A percentile compares a stretch with the other conserved stretches of the same genome.
Conservation (phyloP, 371 early-diverging fungal genomes). For the Lichtheimia ornata region DNA sequence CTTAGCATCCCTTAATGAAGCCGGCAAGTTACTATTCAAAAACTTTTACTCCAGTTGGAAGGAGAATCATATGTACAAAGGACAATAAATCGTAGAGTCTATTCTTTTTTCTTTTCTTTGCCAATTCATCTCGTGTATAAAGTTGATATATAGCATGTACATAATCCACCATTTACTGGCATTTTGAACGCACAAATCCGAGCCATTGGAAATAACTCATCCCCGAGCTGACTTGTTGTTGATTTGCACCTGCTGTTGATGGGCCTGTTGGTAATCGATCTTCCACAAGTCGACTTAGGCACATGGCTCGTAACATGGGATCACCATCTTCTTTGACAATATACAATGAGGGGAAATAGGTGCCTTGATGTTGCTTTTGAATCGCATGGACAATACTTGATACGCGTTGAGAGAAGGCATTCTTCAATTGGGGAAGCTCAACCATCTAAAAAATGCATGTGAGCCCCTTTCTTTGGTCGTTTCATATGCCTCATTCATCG, state of each 20-base stretch:
- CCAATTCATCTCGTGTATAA: background rate
- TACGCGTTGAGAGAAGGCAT: conserved; percentile 41
- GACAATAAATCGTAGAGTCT: conserved; percentile 42
- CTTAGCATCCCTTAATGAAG: conserved; percentile 60
- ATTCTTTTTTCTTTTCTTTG: conserved; percentile 6
- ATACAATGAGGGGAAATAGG: conserved; percentile 66
- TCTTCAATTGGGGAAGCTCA: conserved; percentile 29
- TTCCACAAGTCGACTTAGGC: conserved; percentile 85
- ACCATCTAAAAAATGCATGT: conserved; percentile 16
- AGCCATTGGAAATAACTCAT: conserved; percentile 81
- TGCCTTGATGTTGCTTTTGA: conserved; percentile 23
- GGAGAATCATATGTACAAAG: conserved; percentile 63
- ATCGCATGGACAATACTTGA: conserved; percentile 21
- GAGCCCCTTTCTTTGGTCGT: background rate
- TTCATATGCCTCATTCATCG: background rate
- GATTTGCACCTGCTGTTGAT: conserved; percentile 42
- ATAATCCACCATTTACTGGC: conserved; percentile 15
- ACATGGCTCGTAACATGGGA: conserved; percentile 76
- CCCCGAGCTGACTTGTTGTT: conserved; percentile 57
- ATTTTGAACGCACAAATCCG: conserved; percentile 45
- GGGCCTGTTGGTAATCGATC: conserved; percentile 60
- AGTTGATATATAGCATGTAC: background rate
- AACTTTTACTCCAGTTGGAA: conserved; percentile 58
- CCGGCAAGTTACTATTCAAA: conserved; percentile 61
- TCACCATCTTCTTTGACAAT: conserved; percentile 93